Evolutionary conservation across 2,329 filamentous ascomycete genomes (phyloP).

Genomic region (Aspergillus sp.): DNA sequence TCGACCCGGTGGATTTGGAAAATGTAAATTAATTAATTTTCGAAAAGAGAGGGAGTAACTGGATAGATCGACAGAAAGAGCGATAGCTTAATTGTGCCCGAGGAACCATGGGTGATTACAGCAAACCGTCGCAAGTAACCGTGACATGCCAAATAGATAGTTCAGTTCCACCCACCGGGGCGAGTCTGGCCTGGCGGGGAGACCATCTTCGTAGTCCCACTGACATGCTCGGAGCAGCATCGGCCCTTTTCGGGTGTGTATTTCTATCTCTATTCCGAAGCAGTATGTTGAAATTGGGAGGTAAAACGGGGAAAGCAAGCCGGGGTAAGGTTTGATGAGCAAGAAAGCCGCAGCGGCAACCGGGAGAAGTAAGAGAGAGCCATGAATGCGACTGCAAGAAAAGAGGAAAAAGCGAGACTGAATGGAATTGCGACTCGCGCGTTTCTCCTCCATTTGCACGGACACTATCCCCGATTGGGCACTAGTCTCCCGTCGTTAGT

Average conservation of each 20-base stretch:
- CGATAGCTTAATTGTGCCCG: neutral
- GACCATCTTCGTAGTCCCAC: neutral
- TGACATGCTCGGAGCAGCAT: neutral
- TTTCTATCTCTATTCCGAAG: neutral
- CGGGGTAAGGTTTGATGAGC: neutral
- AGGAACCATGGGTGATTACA: conserved; percentile 6
- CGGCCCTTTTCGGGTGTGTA: neutral
- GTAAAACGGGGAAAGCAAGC: neutral
- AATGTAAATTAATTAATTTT: neutral
- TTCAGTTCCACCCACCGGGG: neutral
- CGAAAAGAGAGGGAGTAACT: conserved; percentile 1
- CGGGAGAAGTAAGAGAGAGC: neutral
- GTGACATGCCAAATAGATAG: neutral
- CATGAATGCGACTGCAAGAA: neutral
- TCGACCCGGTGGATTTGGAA: neutral
- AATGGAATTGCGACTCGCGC: neutral
- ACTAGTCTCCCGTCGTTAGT: neutral
- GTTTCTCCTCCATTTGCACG: conserved; percentile 1
- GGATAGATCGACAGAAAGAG: conserved; percentile 1
- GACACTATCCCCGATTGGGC: conserved; percentile 17
- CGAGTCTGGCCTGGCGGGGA: neutral
- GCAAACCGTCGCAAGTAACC: neutral
- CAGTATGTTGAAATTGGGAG: too few relatives aligned
- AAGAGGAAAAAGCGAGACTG: too few relatives aligned
- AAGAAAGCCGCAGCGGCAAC: too few relatives aligned